A percentile compares a stretch with the other conserved stretches of the same genome.
Evolutionary conservation across 1,284 basidiomycete genomes (phyloP).

Genomic region (Pseudozyma flocculosa): DNA sequence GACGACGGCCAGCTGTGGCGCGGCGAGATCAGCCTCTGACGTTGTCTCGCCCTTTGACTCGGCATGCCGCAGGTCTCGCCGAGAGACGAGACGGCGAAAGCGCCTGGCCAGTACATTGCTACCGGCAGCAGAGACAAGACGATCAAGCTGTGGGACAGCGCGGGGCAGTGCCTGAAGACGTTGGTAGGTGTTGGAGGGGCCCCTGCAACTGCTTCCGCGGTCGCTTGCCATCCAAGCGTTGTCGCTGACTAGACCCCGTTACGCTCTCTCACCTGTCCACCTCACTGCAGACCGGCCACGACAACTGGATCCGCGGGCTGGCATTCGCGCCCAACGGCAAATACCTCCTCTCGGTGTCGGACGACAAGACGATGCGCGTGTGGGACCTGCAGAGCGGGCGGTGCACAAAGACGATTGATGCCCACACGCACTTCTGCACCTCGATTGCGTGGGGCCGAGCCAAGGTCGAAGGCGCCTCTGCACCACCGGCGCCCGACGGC

Average conservation of each 20-base stretch:
- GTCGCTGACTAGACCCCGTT: no score
- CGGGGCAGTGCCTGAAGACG: conserved; percentile 72
- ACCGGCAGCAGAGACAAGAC: conserved; percentile 85
- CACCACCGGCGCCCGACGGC: conserved; percentile 32
- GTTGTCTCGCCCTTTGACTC: no score
- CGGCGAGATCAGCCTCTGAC: no score
- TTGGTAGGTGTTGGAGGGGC: conserved; percentile 58
- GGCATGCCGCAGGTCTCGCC: not conserved
- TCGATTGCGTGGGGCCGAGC: conserved; percentile 53
- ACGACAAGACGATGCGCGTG: conserved; percentile 84
- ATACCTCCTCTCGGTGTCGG: conserved; percentile 79
- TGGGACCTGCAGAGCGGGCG: conserved; percentile 83
- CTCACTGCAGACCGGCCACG: conserved; percentile 42
- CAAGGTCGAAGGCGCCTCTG: conserved; percentile 26
- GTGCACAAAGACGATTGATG: conserved; percentile 78
- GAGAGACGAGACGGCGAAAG: conserved; percentile 56
- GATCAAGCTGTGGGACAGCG: conserved; percentile 81
- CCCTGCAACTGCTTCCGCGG: no score
- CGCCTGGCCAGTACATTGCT: conserved; percentile 67
- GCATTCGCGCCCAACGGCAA: conserved; percentile 65
- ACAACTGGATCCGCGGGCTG: conserved; percentile 53
- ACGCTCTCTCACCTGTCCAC: no score
- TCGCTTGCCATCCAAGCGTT: no score
- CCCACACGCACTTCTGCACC: conserved; percentile 77
- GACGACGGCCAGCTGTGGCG: no score